Evolutionary conservation across 768 basidiomycete genomes (phyloP), one percentile per base, ranked within the genome.

Genomic region (Mycena leptocephala): DNA sequence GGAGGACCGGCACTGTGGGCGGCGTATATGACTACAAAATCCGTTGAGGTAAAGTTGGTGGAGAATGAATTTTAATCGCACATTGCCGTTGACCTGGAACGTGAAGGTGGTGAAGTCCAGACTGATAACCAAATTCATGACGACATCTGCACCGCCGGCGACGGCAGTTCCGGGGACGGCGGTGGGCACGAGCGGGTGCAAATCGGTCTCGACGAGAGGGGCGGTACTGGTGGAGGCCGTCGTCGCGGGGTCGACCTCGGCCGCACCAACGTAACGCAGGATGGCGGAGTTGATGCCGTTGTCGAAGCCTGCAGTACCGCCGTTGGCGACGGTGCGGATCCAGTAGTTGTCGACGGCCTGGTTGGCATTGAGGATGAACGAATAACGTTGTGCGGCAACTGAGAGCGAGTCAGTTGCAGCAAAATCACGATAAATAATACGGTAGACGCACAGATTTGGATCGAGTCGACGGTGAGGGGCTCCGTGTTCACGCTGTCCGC

Each of bases 331-430:
- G 22, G 87, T 82, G 59, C 87, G 86, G 55, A 89, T 83, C 87
- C 88, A 93, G 81, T 93, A 93, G 79, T 92, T 93, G 2, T 81
- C 85, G 30, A 88, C 77, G 0, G 85, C 77, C 64, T 91, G 86
- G 76, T 90, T 80, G n/a, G 91, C 89, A 18, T 80, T 84, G 20
- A 91, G 79, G 14, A 92, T 84, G 43, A 82, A 82, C 14, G 88
- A 89, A 67, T 89, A 89, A 5, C 88, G 83, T 69, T 88, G 87
- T 33, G 82, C 88, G 7, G 76, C 72, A 53, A 51, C 76, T 77
- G 51, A 37, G 39, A 39, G 43, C 18, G 18, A 20, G 2, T 46
- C 32, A 35, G 30, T 35, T 5, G 35, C 1, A 10, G 11, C 1
- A 18, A 13, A 4, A 32, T 11, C 53, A n/a, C n/a, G n/a, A n/a